Conservation (phyloP, 2,329 filamentous ascomycete species). For the Calycina herbarum region DNA sequence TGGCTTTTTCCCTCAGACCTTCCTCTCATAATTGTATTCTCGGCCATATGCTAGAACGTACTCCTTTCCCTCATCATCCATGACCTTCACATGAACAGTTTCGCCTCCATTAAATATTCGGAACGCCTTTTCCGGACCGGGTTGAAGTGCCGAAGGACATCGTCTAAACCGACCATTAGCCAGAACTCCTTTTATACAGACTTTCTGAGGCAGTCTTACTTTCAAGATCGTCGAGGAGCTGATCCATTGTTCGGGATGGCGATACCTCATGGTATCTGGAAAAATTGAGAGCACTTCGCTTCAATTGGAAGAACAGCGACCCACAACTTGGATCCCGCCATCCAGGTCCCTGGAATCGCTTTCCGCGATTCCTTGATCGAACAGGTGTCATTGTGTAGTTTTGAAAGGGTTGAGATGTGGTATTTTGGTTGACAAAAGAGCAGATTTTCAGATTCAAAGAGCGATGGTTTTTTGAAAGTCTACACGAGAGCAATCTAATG, state of each 20-base stretch:
- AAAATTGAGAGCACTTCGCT: slow-evolving; percentile 11
- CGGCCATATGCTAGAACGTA: background rate
- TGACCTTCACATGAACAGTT: slow-evolving; percentile 12
- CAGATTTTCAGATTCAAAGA: no score
- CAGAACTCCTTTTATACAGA: background rate
- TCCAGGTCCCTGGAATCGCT: slow-evolving; percentile 15
- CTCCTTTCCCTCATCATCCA: slow-evolving; percentile 13
- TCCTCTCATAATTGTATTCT: background rate
- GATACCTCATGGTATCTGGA: slow-evolving; percentile 14
- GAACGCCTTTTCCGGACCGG: background rate
- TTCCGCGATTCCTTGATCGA: slow-evolving; percentile 6
- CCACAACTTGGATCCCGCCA: slow-evolving; percentile 16
- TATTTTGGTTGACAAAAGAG: no score
- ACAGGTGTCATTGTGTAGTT: background rate
- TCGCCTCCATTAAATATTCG: slow-evolving; percentile 7
- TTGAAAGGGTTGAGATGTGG: background rate
- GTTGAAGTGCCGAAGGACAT: background rate
- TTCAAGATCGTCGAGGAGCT: slow-evolving; percentile 7
- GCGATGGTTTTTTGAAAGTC: no score
- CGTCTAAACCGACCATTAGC: background rate
- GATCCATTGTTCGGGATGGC: slow-evolving; percentile 9
- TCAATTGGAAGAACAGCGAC: slow-evolving; percentile 16
- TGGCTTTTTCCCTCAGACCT: slow-evolving; percentile 8
- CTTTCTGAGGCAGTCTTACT: background rate
- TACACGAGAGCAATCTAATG: no score